Evolutionary conservation across 352 stramenopile genomes (phyloP).

Genomic region (Globisporangium megalacanthum): DNA sequence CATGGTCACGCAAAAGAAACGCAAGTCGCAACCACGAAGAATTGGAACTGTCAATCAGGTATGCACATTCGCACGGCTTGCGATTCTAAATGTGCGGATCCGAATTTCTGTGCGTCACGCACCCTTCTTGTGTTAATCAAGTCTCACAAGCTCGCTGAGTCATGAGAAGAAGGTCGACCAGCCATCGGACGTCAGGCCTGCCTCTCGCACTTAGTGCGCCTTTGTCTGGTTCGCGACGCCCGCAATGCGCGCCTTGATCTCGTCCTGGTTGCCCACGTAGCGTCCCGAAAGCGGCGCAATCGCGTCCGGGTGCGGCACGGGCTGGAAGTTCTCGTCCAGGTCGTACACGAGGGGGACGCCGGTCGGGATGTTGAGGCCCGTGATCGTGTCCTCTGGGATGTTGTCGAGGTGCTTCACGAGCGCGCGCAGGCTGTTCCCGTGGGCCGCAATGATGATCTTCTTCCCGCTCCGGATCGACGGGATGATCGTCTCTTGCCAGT

Average conservation of each 20-base stretch:
- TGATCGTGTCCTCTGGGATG: constrained; percentile 97
- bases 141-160: no score
- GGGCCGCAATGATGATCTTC: constrained; percentile 95
- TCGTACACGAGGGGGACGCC: constrained; percentile 96
- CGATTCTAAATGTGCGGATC: no score
- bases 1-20: no score
- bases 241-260: constrained; percentile 95
- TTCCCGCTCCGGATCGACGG: constrained; percentile 93
- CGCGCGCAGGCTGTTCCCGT: constrained; percentile 97
- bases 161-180: no score
- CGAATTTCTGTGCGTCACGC: no score
- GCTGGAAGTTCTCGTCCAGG: constrained; percentile 97
- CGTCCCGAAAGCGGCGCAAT: constrained; percentile 80
- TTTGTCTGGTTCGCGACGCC: constrained; percentile 97
- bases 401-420: constrained; percentile 98
- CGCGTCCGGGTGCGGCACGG: constrained; percentile 90
- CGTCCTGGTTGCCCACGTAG: constrained; percentile 94
- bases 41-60: no score
- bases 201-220: constrained; percentile 37
- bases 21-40: no score
- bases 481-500: constrained; percentile 95
- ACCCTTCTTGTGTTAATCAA: no score
- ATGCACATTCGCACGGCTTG: no score
- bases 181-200: no score
- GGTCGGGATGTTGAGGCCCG: constrained; percentile 96